Base-by-base conservation (phyloP, 2,329 filamentous ascomycete genomes). In the Cercospora beticola region DNA sequence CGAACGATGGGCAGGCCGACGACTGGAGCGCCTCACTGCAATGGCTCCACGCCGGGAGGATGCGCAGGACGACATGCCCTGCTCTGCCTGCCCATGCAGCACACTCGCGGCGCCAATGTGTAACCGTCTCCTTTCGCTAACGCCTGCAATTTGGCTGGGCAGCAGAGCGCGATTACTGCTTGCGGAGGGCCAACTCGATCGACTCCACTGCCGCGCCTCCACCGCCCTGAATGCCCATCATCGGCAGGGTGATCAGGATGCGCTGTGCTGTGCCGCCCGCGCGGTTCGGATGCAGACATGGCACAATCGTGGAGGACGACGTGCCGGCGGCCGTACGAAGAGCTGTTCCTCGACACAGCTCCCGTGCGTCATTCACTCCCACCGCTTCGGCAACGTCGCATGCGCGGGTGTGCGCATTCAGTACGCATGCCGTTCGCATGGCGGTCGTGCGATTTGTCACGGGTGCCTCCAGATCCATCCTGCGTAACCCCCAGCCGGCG, bases 361-460 rank as follows among this genome's bases (percentile, higher is more conserved):
- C 6, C 18, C 43, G 14, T 49, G n/a, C 64, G 64, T 67, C 66
- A 68, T 68, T 43, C 56, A 21, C 64, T 60, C 64, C 62, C 54
- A 58, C 54, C 14, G 26, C 54, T 28, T 21, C 58, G 36, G 58
- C 30, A 26, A 46, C 21, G 28, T 31, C 60, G 40, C 64, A 69
- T 68, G 68, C 63, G 70, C 70, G 66, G 63, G 46, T 28, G 59
- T 59, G 59, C 23, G 65, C 70, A 71, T 70, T 49, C 33, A 71
- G 68, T 64, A 68, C 68, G 54, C 68, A 68, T 70, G 68, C 70
- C 68, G 69, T 63, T 68, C 71, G 58, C 71, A 73, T 73, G 68
- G 71, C 68, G 60, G 59, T 62, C 66, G 40, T 64, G 64, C 66
- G 46, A 71, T 71, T 71, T 73, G 71, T 73, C 68, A 71, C 61